A percentile compares a stretch with the other conserved stretches of the same genome.
These are phyloP conservation scores for Curvularia sp. DNA, from an alignment of 2,329 filamentous ascomycete species.

Conservation along the genomic window DNA sequence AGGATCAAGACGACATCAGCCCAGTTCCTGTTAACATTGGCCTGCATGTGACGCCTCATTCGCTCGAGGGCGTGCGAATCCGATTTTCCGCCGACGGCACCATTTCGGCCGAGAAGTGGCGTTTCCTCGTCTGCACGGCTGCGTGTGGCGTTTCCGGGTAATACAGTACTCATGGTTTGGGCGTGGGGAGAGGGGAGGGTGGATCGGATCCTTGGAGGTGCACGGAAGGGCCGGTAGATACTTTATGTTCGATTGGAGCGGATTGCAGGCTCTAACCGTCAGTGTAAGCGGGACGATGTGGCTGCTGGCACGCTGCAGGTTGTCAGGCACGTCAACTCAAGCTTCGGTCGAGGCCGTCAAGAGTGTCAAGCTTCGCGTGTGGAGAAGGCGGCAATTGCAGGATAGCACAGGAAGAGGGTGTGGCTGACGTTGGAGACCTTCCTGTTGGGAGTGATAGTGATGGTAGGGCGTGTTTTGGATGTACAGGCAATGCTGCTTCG, in stretches of 20 bases:
- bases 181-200: conserved; percentile 10
- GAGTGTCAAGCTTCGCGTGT: conserved; percentile 1
- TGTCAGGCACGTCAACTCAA: conserved; percentile 31
- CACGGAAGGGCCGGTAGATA: conserved; percentile 17
- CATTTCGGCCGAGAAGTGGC: conserved; percentile 41
- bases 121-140: conserved; percentile 40
- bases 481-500: conserved; percentile 7
- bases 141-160: conserved; percentile 19
- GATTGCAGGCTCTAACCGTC: conserved; percentile 7
- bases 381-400: conserved; percentile 37
- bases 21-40: conserved; percentile 67
- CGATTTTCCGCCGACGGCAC: conserved; percentile 31
- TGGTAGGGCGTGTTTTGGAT: neutral
- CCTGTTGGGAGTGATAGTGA: conserved; percentile 5
- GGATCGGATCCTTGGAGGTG: conserved; percentile 13
- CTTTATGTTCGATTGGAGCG: conserved; percentile 15
- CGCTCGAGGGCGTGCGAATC: conserved; percentile 18
- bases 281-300: conserved; percentile 8
- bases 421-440: conserved; percentile 11
- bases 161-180: conserved; percentile 25
- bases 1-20: conserved; percentile 73
- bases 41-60: conserved; percentile 46
- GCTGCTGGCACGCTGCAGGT: conserved; percentile 13
- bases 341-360: conserved; percentile 35
- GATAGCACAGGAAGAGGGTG: conserved; percentile 27